phyloP scores from a whole-genome alignment of 345 rosid species.

The Citrus inodora region DNA sequence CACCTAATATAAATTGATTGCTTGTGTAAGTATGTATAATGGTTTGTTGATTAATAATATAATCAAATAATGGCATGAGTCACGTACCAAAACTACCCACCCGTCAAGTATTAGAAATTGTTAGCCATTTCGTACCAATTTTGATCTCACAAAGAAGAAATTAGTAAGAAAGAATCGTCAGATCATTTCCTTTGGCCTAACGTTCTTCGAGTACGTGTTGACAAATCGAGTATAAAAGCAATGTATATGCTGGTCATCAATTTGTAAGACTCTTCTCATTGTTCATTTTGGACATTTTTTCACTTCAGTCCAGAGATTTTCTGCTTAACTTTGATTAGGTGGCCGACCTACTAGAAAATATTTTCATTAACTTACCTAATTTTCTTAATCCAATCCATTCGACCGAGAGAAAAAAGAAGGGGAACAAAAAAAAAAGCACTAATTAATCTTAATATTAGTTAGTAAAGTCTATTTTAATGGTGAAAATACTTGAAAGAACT shows the following conservation, averaged over 20 bases:
- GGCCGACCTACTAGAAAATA: neutral
- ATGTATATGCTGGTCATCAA: too few relatives aligned
- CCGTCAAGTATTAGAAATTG: neutral
- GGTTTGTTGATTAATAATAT: slow-evolving; percentile 1
- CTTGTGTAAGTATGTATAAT: slow-evolving; percentile 13
- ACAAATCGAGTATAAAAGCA: neutral
- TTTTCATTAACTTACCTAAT: slow-evolving; percentile 4
- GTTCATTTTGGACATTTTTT: neutral
- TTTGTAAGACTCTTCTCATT: neutral
- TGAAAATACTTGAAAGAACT: neutral
- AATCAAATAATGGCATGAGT: slow-evolving; percentile 12
- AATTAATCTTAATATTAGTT: neutral
- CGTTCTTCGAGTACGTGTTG: neutral
- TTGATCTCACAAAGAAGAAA: neutral
- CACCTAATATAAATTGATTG: slow-evolving; percentile 17
- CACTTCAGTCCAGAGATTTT: neutral
- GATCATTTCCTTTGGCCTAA: slow-evolving; percentile 1
- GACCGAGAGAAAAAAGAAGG: neutral
- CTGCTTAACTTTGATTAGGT: slow-evolving; percentile 13
- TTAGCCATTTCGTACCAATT: neutral
- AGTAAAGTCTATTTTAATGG: neutral
- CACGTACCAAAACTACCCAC: neutral
- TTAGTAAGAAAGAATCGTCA: neutral
- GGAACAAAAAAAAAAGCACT: too few relatives aligned
- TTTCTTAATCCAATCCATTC: neutral